These are phyloP conservation scores for Mikania micrantha DNA, from an alignment of 129 eudicot species.

Conservation along the genomic window DNA sequence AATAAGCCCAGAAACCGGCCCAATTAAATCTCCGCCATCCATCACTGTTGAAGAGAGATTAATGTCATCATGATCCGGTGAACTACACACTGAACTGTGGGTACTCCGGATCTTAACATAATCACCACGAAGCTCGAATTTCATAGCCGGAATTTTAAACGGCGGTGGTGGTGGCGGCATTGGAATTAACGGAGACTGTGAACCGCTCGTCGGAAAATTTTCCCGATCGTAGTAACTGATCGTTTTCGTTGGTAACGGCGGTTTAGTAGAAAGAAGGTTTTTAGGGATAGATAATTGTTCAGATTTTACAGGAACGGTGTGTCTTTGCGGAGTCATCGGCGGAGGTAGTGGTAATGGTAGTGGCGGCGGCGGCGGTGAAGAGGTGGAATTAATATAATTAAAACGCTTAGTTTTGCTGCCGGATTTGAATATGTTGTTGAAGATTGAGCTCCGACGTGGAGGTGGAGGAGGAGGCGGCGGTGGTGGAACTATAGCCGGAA, in stretches of 20 bases:
- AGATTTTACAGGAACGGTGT: slow-evolving; percentile 4
- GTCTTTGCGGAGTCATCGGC: slow-evolving; percentile 15
- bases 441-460: slow-evolving; percentile 53
- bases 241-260: slow-evolving; percentile 53
- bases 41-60: slow-evolving; percentile 28
- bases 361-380: slow-evolving; percentile 37
- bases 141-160: slow-evolving; percentile 44
- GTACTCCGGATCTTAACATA: slow-evolving; percentile 48
- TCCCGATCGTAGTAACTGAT: slow-evolving; percentile 31
- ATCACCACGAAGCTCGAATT: slow-evolving; percentile 50
- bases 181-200: slow-evolving; percentile 50
- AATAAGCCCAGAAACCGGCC: slow-evolving; percentile 15
- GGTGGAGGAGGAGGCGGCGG: slow-evolving; percentile 47
- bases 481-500: slow-evolving; percentile 19
- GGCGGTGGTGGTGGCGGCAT: slow-evolving; percentile 79
- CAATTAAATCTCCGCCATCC: slow-evolving; percentile 16
- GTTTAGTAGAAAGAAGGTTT: slow-evolving; percentile 29
- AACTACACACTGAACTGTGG: slow-evolving; percentile 58
- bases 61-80: slow-evolving; percentile 55
- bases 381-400: slow-evolving; percentile 16
- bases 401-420: slow-evolving; percentile 37
- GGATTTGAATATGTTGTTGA: slow-evolving; percentile 62
- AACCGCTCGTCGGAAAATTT: slow-evolving; percentile 28
- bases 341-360: slow-evolving; percentile 30
- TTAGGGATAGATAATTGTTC: not conserved